These are phyloP conservation scores for Paracamarosporium sp. DNA, from an alignment of 2,329 filamentous ascomycete species.

Conservation along the genomic window DNA sequence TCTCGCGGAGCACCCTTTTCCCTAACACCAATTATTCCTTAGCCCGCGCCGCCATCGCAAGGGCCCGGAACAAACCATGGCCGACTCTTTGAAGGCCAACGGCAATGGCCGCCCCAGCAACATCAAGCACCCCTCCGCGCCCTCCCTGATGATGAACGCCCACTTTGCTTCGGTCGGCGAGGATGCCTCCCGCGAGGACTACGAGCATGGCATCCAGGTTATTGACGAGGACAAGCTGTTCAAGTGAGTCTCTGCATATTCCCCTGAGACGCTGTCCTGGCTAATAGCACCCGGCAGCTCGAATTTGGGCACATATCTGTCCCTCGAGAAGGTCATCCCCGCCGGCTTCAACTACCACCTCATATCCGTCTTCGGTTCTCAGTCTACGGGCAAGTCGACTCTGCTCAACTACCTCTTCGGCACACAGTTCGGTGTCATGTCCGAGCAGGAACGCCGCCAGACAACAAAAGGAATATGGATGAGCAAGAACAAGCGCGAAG, in stretches of 20 bases:
- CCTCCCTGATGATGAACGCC: slow-evolving; percentile 70
- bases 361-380: slow-evolving; percentile 97
- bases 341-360: slow-evolving; percentile 99
- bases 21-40: slow-evolving; percentile 40
- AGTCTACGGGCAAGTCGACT: slow-evolving; percentile 98
- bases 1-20: slow-evolving; percentile 37
- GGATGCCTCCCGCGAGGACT: slow-evolving; percentile 69
- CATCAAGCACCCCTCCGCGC: slow-evolving; percentile 50
- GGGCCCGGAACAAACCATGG: slow-evolving; percentile 35
- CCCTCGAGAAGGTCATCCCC: slow-evolving; percentile 77
- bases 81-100: slow-evolving; percentile 41
- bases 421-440: slow-evolving; percentile 97
- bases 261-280: slow-evolving; percentile 4
- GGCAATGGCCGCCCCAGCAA: slow-evolving; percentile 44
- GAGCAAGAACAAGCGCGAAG: slow-evolving; percentile 85
- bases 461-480: slow-evolving; percentile 99
- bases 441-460: slow-evolving; percentile 89
- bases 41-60: slow-evolving; percentile 23
- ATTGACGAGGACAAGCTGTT: slow-evolving; percentile 96
- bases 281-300: slow-evolving; percentile 59
- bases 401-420: slow-evolving; percentile 95
- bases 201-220: slow-evolving; percentile 95
- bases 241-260: slow-evolving; percentile 69
- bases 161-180: slow-evolving; percentile 77
- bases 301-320: slow-evolving; percentile 82